Percentiles rank a stretch among this genome's conserved stretches.
phyloP scores from a whole-genome alignment of 2,329 filamentous ascomycete species.

The Stagonosporopsis cucurbitacearum region DNA sequence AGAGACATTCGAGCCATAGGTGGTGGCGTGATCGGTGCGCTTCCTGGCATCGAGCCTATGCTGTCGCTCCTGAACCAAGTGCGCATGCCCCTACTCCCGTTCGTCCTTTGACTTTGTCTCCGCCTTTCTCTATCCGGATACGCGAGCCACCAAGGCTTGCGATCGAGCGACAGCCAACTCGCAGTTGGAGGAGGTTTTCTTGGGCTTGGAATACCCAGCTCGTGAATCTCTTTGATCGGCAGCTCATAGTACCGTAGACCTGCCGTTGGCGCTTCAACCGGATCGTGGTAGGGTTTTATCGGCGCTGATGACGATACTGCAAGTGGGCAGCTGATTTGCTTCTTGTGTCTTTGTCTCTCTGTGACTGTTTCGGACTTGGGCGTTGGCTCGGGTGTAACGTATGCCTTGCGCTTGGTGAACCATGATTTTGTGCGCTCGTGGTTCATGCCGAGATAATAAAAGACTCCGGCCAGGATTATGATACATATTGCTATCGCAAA shows the following conservation, averaged over 20 bases:
- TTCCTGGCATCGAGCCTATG: not conserved
- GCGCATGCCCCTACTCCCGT: conserved; percentile 3
- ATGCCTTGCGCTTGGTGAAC: conserved; percentile 7
- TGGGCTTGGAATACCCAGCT: conserved; percentile 15
- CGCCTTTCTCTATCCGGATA: not conserved
- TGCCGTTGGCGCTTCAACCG: conserved; percentile 7
- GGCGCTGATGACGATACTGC: conserved; percentile 12
- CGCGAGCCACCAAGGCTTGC: conserved; percentile 10
- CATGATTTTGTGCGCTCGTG: conserved; percentile 15
- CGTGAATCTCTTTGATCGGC: conserved; percentile 8
- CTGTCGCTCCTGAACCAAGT: conserved; percentile 13
- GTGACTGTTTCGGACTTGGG: not conserved
- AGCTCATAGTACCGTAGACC: conserved; percentile 12
- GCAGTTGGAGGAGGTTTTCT: not conserved
- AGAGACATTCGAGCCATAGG: not conserved
- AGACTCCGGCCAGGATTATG: conserved; percentile 14
- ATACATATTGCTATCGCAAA: conserved; percentile 20
- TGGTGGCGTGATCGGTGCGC: not conserved
- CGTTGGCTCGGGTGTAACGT: not conserved
- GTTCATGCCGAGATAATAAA: conserved; percentile 22
- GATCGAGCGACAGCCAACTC: conserved; percentile 11
- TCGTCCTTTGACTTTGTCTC: not conserved
- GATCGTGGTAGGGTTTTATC: conserved; percentile 5
- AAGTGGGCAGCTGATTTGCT: conserved; percentile 10
- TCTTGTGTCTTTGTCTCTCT: not conserved